These are phyloP conservation scores for Eucalyptus marginata DNA, from an alignment of 345 rosid species.

Conservation along the genomic window DNA sequence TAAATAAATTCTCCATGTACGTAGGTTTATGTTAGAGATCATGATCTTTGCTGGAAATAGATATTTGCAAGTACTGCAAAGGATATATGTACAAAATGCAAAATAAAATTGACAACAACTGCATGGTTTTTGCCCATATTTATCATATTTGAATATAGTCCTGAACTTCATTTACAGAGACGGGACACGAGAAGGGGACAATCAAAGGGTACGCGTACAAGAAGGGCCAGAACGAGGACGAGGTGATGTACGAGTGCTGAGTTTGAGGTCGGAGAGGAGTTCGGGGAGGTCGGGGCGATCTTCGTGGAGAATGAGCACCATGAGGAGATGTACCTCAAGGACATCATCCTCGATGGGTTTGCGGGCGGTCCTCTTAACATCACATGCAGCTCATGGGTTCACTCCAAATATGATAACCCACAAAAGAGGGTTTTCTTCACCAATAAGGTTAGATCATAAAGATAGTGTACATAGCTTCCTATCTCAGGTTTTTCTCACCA, in stretches of 20 bases:
- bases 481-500: neutral
- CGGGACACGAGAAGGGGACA: slow-evolving; percentile 25
- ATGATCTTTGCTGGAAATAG: no score
- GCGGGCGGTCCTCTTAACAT: slow-evolving; percentile 13
- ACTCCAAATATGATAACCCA: slow-evolving; percentile 32
- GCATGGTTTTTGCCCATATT: no score
- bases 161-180: slow-evolving; percentile 6
- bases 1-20: neutral
- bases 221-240: neutral
- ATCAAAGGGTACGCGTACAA: slow-evolving; percentile 33
- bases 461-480: neutral
- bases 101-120: no score
- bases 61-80: no score
- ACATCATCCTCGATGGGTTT: slow-evolving; percentile 38
- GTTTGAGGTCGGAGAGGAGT: slow-evolving; percentile 31
- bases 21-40: neutral
- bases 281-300: slow-evolving; percentile 61
- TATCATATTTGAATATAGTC: neutral
- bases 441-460: slow-evolving; percentile 16
- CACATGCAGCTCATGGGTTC: slow-evolving; percentile 51
- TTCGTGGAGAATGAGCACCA: slow-evolving; percentile 61
- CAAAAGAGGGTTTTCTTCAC: slow-evolving; percentile 56
- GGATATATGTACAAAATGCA: no score
- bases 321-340: slow-evolving; percentile 41
- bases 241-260: slow-evolving; percentile 41